Evolutionary conservation across 2,329 filamentous ascomycete species (phyloP).

Genomic region (Alternaria postmessia): DNA sequence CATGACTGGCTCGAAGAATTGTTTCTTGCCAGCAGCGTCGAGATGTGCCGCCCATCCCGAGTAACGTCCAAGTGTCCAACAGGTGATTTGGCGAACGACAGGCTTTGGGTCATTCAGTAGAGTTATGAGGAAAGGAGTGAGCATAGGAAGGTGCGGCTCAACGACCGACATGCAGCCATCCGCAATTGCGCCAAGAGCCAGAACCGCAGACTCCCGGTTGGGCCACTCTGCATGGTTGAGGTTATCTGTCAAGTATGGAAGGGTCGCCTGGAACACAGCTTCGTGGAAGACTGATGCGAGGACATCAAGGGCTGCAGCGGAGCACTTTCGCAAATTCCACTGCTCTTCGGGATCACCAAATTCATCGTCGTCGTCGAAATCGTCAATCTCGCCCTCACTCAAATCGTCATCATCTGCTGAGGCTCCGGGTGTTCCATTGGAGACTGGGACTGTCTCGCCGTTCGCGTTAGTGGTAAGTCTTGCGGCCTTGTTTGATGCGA

Average conservation of each 20-base stretch:
- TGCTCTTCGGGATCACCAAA: conserved; percentile 81
- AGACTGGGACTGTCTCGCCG: conserved; percentile 48
- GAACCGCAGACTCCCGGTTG: conserved; percentile 89
- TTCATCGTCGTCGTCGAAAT: conserved; percentile 73
- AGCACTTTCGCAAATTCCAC: conserved; percentile 97
- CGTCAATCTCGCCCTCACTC: conserved; percentile 88
- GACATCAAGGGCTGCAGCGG: conserved; percentile 91
- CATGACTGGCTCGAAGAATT: conserved; percentile 95
- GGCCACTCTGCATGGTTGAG: conserved; percentile 90
- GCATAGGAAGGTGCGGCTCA: conserved; percentile 85
- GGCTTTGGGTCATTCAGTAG: conserved; percentile 85
- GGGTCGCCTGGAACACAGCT: conserved; percentile 86
- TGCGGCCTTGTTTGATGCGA: conserved; percentile 75
- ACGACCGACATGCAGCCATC: conserved; percentile 93
- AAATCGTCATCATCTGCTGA: conserved; percentile 69
- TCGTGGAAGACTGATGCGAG: conserved; percentile 90
- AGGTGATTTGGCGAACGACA: conserved; percentile 94
- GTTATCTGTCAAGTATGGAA: conserved; percentile 91
- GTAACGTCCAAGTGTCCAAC: conserved; percentile 95
- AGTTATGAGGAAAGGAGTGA: conserved; percentile 89
- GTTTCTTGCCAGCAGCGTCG: conserved; percentile 70
- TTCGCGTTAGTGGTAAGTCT: conserved; percentile 64
- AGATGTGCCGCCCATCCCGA: conserved; percentile 89
- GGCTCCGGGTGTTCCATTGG: conserved; percentile 58
- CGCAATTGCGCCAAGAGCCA: conserved; percentile 92